These are phyloP conservation scores for Vitis hybrid DNA, from an alignment of 177 flowering plant species.

Conservation along the genomic window DNA sequence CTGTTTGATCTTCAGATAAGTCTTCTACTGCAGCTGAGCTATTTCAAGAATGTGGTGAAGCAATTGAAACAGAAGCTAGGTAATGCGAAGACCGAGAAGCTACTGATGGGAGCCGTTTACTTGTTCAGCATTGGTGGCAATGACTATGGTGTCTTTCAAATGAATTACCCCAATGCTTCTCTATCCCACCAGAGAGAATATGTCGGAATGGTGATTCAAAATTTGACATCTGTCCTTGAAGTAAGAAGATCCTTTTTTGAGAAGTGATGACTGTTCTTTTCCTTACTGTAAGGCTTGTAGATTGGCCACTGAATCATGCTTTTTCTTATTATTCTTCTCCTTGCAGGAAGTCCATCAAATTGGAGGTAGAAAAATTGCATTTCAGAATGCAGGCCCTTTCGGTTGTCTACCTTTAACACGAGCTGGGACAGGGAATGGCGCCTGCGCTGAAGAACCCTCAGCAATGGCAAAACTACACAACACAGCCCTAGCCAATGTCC, in stretches of 20 bases:
- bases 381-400: constrained; percentile 22
- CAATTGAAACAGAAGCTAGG: constrained; percentile 5
- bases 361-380: constrained; percentile 34
- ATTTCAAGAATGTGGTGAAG: constrained; percentile 8
- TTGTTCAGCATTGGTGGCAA: constrained; percentile 13
- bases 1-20: background rate
- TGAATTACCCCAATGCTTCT: no score
- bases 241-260: no score
- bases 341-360: constrained; percentile 25
- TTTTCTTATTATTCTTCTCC: no score
- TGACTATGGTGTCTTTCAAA: constrained; percentile 4
- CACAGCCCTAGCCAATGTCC: constrained; percentile 4
- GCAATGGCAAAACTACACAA: constrained; percentile 13
- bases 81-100: constrained; percentile 1
- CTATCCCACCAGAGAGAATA: no score
- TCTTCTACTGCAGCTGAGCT: background rate
- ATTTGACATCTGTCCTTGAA: no score
- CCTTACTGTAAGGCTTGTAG: no score
- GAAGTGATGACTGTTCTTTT: no score
- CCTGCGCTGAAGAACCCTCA: constrained; percentile 8
- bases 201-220: no score
- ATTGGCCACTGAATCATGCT: no score
- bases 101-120: constrained; percentile 11
- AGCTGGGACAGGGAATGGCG: background rate
- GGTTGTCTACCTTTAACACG: constrained; percentile 12